phyloP scores from a whole-genome alignment of 768 basidiomycete genomes.

The Serendipita vermifera region DNA sequence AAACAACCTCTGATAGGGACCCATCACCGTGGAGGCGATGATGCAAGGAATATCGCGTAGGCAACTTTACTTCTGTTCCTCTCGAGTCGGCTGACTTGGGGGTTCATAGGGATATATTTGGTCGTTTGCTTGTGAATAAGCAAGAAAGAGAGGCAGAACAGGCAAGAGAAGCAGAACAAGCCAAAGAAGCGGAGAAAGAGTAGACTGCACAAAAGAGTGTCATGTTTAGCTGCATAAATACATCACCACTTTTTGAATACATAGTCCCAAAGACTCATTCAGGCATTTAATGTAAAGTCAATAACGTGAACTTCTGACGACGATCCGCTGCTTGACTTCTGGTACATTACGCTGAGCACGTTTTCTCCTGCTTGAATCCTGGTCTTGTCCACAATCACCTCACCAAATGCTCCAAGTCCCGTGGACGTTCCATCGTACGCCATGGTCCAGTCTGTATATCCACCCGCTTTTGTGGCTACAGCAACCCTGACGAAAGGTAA shows the following conservation, averaged over 20 bases:
- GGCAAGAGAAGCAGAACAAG: too few relatives aligned
- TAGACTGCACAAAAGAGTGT: too few relatives aligned
- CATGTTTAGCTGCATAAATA: too few relatives aligned
- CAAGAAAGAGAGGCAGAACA: neutral
- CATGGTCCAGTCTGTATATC: conserved; percentile 8
- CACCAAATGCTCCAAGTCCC: conserved; percentile 6
- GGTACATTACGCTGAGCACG: neutral
- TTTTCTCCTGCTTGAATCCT: neutral
- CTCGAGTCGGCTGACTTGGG: neutral
- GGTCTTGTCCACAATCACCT: conserved; percentile 2
- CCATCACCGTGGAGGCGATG: conserved; percentile 1
- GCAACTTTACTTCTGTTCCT: neutral
- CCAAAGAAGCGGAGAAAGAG: too few relatives aligned
- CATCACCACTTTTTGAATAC: too few relatives aligned
- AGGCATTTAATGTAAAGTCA: neutral
- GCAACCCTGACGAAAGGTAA: conserved; percentile 10
- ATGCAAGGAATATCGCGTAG: conserved; percentile 2
- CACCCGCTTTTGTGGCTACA: conserved; percentile 4
- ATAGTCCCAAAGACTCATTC: too few relatives aligned
- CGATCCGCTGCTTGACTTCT: conserved; percentile 1
- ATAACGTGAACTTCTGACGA: neutral
- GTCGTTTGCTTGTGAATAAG: neutral
- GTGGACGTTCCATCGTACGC: conserved; percentile 7
- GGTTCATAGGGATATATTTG: neutral
- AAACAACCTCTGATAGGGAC: neutral